Evolutionary conservation across 2,329 filamentous ascomycete species (phyloP).

Genomic region (Aquanectria penicillioides): DNA sequence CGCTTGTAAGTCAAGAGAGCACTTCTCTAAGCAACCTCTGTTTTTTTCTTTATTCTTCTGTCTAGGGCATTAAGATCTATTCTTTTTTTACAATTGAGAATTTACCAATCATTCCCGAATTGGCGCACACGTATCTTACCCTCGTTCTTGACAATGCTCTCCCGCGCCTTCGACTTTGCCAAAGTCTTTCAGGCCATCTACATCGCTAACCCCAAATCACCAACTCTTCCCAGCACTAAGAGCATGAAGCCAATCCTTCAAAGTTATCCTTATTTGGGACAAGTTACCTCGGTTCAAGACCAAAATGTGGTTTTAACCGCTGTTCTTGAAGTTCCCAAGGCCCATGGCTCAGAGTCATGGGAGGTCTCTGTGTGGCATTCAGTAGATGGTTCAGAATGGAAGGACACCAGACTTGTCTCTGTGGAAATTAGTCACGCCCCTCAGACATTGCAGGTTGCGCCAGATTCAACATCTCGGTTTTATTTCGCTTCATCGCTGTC

Average conservation of each 20-base stretch:
- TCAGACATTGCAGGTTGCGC: conserved; percentile 59
- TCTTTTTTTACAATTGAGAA: not conserved
- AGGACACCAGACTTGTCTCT: conserved; percentile 58
- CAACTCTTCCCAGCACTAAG: conserved; percentile 38
- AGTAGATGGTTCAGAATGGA: conserved; percentile 63
- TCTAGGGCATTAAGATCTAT: not conserved
- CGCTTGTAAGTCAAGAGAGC: not conserved
- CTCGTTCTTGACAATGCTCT: conserved; percentile 36
- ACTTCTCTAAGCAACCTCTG: not conserved
- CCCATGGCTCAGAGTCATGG: conserved; percentile 68
- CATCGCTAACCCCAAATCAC: conserved; percentile 50
- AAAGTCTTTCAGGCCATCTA: conserved; percentile 50
- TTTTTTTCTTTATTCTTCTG: not conserved
- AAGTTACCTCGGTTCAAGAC: conserved; percentile 70
- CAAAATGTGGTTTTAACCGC: conserved; percentile 70
- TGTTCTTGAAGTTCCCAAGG: conserved; percentile 71
- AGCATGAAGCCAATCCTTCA: conserved; percentile 53
- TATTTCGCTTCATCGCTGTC: conserved; percentile 66
- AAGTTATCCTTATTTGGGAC: conserved; percentile 77
- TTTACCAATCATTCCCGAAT: not conserved
- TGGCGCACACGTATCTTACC: conserved; percentile 6
- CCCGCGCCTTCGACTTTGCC: conserved; percentile 46
- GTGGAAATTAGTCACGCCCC: conserved; percentile 48
- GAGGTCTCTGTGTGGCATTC: conserved; percentile 80
- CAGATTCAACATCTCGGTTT: conserved; percentile 45